Evolutionary conservation across 2,329 filamentous ascomycete genomes (phyloP).

Genomic region (Clonostachys solani): DNA sequence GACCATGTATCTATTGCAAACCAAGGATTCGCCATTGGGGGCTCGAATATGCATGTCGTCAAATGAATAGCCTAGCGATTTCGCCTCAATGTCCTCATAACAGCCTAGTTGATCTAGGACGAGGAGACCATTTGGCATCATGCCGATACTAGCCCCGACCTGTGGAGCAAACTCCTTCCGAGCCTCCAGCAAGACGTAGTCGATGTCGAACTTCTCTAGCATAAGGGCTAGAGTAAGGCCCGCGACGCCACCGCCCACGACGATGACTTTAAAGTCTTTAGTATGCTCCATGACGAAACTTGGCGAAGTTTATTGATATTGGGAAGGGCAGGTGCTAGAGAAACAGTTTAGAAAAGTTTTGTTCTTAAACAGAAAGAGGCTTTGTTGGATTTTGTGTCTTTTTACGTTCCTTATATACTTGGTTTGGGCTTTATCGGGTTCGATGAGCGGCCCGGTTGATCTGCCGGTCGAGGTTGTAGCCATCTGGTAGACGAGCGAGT

Average conservation of each 20-base stretch:
- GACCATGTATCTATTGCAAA: not conserved
- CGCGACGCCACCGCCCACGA: constrained; percentile 41
- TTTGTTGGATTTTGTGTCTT: no score
- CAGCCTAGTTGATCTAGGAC: constrained; percentile 42
- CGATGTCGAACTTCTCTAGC: constrained; percentile 36
- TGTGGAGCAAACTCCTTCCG: constrained; percentile 33
- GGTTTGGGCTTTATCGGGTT: no score
- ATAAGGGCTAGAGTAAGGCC: constrained; percentile 25
- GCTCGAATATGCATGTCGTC: not conserved
- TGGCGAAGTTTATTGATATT: no score
- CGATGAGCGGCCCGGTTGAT: no score
- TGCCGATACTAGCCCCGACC: constrained; percentile 38
- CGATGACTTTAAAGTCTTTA: constrained; percentile 11
- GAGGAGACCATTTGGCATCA: constrained; percentile 33
- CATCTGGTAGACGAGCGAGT: no score
- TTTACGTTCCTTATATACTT: no score
- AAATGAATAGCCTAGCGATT: not conserved
- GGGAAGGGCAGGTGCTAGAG: no score
- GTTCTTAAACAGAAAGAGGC: no score
- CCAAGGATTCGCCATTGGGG: not conserved
- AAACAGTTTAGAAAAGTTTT: no score
- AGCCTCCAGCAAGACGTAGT: constrained; percentile 43
- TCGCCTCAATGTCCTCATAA: not conserved
- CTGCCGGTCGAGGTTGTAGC: no score
- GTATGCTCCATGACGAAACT: not conserved